Conservation (phyloP, 208 protist species). For the Trypanosoma vivax region DNA sequence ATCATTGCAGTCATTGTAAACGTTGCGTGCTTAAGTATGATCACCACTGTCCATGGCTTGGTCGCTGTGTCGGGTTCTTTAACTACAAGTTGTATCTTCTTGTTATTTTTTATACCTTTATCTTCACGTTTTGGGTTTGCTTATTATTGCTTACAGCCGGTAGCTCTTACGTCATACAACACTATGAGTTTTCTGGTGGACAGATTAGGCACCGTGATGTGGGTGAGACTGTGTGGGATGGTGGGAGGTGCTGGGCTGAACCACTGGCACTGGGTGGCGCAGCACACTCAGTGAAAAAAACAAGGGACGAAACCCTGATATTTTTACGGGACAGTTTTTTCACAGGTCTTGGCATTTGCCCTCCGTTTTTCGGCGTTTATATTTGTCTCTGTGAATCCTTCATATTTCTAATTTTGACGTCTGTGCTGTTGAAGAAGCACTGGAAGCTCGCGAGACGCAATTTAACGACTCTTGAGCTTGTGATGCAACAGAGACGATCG, state of each 20-base stretch:
- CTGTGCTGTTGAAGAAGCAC: slow-evolving; percentile 58
- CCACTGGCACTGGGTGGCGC: not conserved
- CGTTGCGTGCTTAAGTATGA: slow-evolving; percentile 89
- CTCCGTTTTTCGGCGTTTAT: slow-evolving; percentile 68
- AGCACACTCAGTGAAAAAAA: not conserved
- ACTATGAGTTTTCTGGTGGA: slow-evolving; percentile 11
- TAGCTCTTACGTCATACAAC: slow-evolving; percentile 8
- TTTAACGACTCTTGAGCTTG: slow-evolving; percentile 80
- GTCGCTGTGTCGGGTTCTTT: slow-evolving; percentile 88
- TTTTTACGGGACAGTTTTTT: slow-evolving; percentile 8
- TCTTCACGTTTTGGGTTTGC: slow-evolving; percentile 66
- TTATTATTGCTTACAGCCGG: slow-evolving; percentile 30
- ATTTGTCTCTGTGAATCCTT: slow-evolving; percentile 55
- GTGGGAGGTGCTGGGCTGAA: slow-evolving; percentile 3
- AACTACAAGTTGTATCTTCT: slow-evolving; percentile 91
- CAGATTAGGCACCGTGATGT: slow-evolving; percentile 2
- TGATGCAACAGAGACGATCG: slow-evolving; percentile 53
- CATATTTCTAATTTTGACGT: slow-evolving; percentile 72
- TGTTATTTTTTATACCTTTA: slow-evolving; percentile 64
- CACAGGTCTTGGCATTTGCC: slow-evolving; percentile 55
- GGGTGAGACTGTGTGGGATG: not conserved
- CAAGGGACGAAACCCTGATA: not conserved
- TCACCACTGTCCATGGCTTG: slow-evolving; percentile 92
- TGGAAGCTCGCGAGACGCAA: slow-evolving; percentile 70
- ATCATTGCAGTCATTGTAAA: slow-evolving; percentile 88